A percentile compares a stretch with the other conserved stretches of the same genome.
phyloP scores from a whole-genome alignment of 805 yeast species.

The Lipomyces sp. region DNA sequence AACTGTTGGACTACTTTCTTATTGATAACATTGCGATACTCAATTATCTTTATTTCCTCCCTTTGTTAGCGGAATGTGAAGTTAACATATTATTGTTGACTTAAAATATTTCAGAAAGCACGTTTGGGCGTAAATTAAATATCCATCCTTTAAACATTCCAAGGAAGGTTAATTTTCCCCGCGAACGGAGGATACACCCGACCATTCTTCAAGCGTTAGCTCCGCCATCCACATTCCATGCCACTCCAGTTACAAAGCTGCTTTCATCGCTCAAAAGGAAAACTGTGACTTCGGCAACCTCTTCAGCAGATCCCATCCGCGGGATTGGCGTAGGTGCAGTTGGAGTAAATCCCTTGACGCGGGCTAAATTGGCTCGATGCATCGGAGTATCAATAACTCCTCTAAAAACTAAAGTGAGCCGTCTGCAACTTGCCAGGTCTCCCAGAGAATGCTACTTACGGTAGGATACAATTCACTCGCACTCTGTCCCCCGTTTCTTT shows the following conservation, averaged over 20 bases:
- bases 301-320: background rate
- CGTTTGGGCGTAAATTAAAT: too few relatives aligned
- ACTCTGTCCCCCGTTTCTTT: background rate
- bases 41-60: too few relatives aligned
- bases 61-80: too few relatives aligned
- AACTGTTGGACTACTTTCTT: too few relatives aligned
- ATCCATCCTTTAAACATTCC: too few relatives aligned
- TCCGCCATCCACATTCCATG: background rate
- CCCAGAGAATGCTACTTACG: background rate
- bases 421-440: background rate
- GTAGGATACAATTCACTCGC: background rate
- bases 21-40: too few relatives aligned
- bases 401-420: background rate
- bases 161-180: too few relatives aligned
- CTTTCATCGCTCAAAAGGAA: constrained; percentile 1
- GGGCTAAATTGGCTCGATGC: background rate
- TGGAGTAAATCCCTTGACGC: background rate
- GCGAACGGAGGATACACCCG: too few relatives aligned
- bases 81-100: too few relatives aligned
- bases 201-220: background rate
- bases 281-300: background rate
- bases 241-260: background rate
- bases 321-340: background rate
- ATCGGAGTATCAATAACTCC: background rate
- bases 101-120: too few relatives aligned